Conservation (phyloP, 345 rosid genomes). For the Sonneratia caseolaris region DNA sequence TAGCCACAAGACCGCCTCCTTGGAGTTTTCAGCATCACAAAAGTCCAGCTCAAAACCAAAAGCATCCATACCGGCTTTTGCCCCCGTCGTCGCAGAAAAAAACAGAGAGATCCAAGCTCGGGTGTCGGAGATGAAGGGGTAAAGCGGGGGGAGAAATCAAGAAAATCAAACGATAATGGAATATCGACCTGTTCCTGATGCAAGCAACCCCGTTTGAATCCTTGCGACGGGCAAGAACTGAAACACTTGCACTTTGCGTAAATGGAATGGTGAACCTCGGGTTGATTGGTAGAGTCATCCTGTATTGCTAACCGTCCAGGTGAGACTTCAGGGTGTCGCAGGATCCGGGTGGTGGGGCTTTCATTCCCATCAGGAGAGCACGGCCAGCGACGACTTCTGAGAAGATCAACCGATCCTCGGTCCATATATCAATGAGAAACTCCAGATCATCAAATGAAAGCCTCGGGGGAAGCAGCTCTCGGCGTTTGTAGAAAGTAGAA, state of each 20-base stretch:
- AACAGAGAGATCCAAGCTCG: slow-evolving; percentile 84
- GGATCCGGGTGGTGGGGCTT: slow-evolving; percentile 34
- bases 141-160: slow-evolving; percentile 57
- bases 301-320: slow-evolving; percentile 43
- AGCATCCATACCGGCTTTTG: slow-evolving; percentile 45
- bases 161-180: slow-evolving; percentile 79
- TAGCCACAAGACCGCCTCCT: slow-evolving; percentile 88
- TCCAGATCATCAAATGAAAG: slow-evolving; percentile 67
- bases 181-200: slow-evolving; percentile 47
- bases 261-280: slow-evolving; percentile 53
- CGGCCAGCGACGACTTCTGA: slow-evolving; percentile 71
- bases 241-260: slow-evolving; percentile 48
- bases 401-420: slow-evolving; percentile 52
- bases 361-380: slow-evolving; percentile 47
- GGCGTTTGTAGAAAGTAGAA: slow-evolving; percentile 22
- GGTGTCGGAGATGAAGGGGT: slow-evolving; percentile 67
- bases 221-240: slow-evolving; percentile 64
- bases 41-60: slow-evolving; percentile 87
- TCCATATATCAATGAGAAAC: slow-evolving; percentile 81
- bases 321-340: slow-evolving; percentile 37
- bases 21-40: slow-evolving; percentile 62
- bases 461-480: slow-evolving; percentile 55
- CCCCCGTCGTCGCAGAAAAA: slow-evolving; percentile 62
- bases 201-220: slow-evolving; percentile 66
- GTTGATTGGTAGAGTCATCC: slow-evolving; percentile 69